A percentile compares a stretch with the other conserved stretches of the same genome.
These are phyloP conservation scores for Cyclotella baltica DNA, from an alignment of 108 stramenopile species.

Conservation along the genomic window DNA sequence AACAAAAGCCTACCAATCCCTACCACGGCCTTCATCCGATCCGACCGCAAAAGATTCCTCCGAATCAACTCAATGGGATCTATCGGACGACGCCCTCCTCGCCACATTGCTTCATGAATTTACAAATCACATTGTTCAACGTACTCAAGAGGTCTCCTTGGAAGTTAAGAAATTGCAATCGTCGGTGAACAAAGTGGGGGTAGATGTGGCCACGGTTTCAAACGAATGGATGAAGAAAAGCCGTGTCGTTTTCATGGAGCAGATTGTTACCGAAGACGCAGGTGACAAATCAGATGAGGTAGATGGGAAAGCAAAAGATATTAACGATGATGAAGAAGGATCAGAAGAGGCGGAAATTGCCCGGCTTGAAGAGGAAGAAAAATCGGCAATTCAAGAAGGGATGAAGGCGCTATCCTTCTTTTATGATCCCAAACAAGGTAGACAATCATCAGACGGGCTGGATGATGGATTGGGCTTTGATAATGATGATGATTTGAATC, in stretches of 20 bases:
- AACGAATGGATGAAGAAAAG: constrained; percentile 17
- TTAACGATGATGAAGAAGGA: constrained; percentile 1
- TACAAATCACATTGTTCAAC: constrained; percentile 18
- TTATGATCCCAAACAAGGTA: constrained; percentile 31
- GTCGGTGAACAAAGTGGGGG: constrained; percentile 23
- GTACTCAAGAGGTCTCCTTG: constrained; percentile 21
- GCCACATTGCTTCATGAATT: constrained; percentile 40
- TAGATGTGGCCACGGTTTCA: constrained; percentile 21
- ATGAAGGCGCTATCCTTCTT: constrained; percentile 44
- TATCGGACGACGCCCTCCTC: constrained; percentile 36
- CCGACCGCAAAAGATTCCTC: not conserved
- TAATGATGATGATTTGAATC: not conserved
- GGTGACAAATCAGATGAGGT: constrained; percentile 3
- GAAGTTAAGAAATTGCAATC: constrained; percentile 22
- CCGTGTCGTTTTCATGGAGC: constrained; percentile 25
- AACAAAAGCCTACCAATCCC: constrained; percentile 13
- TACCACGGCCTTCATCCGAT: not conserved
- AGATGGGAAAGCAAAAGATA: not conserved
- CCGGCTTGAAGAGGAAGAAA: constrained; percentile 41
- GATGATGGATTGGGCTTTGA: constrained; percentile 4
- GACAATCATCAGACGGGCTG: constrained; percentile 2
- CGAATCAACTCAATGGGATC: constrained; percentile 24
- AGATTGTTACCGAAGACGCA: constrained; percentile 29
- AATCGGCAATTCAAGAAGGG: constrained; percentile 34
- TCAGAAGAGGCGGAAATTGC: constrained; percentile 25